Evolutionary conservation across 495 filamentous ascomycete species (phyloP), one percentile per base, ranked within the genome.

Genomic region (Aspergillus panamensis): DNA sequence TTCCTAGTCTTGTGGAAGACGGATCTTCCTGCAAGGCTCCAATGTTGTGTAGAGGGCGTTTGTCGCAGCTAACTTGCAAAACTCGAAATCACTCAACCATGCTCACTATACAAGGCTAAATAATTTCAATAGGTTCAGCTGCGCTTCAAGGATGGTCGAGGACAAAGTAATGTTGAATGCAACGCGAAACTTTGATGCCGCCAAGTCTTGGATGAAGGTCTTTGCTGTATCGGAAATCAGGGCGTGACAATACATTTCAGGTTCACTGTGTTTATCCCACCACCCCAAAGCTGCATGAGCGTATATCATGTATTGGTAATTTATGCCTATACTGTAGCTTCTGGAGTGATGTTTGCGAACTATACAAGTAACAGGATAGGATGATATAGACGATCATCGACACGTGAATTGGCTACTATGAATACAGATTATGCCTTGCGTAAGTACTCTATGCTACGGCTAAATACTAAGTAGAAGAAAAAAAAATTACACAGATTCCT

Each of bases 231-330:
- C 16, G 9, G 47, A 53, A 21, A 29, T 58, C 30, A 54, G 39
- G 37, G 35, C 44, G 57, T 66, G 51, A 62, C 60, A 56, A 39
- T 66, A 66, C 57, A 40, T 59, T 53, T 57, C 44, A 25, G 35
- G 10, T n/a, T 8, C 29, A 14, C 9, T 5, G 25, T 25, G 25
- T 25, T 25, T 25, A 25, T 25, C 5, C 25, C 2, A 25, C 25
- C 25, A 25, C 25, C 5, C 33, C 0, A 39, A 12, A n/a, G 35
- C 17, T 7, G 1, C 20, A 47, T 0, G 12, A 20, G 21, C 12
- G 9, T 35, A 6, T 12, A 14, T 6, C 17, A 14, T 39, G 50
- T 59, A 59, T 40, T 19, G 19, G 53, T 57, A 63, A 60, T 57
- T 53, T 59, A 55, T 20, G 31, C 13, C 14, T 31, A 25, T 25